Conservation (phyloP, 768 basidiomycete species). For the Suillus brevipes region DNA sequence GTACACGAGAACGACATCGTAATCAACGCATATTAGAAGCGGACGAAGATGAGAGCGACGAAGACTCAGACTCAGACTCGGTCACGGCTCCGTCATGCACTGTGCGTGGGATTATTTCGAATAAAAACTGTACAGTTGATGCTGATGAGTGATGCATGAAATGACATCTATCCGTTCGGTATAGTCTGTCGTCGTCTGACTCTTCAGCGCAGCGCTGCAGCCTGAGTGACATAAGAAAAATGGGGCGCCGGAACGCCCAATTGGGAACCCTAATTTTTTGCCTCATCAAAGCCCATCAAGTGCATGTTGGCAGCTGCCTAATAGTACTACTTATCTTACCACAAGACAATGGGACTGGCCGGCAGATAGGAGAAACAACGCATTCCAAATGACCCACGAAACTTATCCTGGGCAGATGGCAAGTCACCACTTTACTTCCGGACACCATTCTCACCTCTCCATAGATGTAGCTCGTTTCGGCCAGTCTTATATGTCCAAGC, state of each 20-base stretch:
- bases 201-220: too few relatives aligned
- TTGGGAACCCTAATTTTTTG: not conserved
- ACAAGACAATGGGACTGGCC: conserved; percentile 66
- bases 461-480: conserved; percentile 84
- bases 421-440: conserved; percentile 20
- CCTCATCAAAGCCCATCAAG: not conserved
- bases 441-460: not conserved
- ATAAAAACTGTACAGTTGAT: too few relatives aligned
- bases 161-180: too few relatives aligned
- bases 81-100: too few relatives aligned
- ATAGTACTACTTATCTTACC: not conserved
- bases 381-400: conserved; percentile 76
- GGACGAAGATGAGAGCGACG: conserved; percentile 83
- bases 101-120: too few relatives aligned
- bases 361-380: conserved; percentile 80
- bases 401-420: conserved; percentile 85
- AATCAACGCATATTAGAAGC: conserved; percentile 91
- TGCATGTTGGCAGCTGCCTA: not conserved
- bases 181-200: too few relatives aligned
- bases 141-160: too few relatives aligned
- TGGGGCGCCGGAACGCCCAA: not conserved
- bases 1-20: too few relatives aligned
- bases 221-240: too few relatives aligned
- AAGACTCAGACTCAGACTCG: conserved; percentile 62
- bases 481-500: conserved; percentile 77